phyloP scores from a whole-genome alignment of 441 rosid genomes.

The Macaranga tanarius region DNA sequence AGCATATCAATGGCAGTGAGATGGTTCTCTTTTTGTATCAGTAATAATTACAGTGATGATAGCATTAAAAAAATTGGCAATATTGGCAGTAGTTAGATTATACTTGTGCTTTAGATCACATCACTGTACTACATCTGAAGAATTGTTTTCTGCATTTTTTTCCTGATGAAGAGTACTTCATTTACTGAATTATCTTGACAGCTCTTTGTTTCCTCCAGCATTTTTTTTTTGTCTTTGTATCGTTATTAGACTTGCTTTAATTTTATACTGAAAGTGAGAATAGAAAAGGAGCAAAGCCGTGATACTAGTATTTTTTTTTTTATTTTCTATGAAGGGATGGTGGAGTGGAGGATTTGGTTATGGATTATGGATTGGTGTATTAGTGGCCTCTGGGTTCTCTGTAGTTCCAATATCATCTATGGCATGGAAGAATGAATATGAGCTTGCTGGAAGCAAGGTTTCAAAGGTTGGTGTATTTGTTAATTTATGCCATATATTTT shows the following conservation, averaged over 20 bases:
- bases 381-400: constrained; percentile 82
- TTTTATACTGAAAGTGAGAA: neutral
- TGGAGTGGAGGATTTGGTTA: constrained; percentile 89
- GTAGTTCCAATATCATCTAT: constrained; percentile 77
- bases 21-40: neutral
- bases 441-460: constrained; percentile 45
- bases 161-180: neutral
- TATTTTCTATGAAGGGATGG: constrained; percentile 65
- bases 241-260: neutral
- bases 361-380: constrained; percentile 84
- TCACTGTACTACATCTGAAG: neutral
- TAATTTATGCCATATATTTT: neutral
- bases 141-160: neutral
- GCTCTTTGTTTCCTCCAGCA: neutral
- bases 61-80: neutral
- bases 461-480: constrained; percentile 48
- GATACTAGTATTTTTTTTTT: constrained; percentile 19
- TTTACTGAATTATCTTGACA: neutral
- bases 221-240: neutral
- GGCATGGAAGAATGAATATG: constrained; percentile 65
- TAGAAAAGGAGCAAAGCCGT: neutral
- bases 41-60: neutral
- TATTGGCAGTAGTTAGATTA: neutral
- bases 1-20: neutral
- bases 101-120: neutral